Evolutionary conservation across 2,329 filamentous ascomycete species (phyloP), one percentile per base, ranked within the genome.

Genomic region (Beauveria asiatica): DNA sequence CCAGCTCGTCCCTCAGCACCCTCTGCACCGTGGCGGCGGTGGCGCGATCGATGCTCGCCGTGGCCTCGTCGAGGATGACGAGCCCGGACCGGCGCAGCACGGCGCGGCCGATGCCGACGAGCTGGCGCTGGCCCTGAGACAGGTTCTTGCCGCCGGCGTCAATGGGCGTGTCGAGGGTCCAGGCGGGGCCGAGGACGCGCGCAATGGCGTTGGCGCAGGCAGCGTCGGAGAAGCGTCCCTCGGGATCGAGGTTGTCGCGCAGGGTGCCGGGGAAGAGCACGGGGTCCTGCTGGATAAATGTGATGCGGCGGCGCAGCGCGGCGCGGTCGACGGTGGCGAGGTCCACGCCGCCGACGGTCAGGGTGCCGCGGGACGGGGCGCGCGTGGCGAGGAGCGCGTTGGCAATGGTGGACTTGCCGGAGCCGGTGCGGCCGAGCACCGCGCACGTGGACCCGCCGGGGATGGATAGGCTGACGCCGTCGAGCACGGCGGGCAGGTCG

Each of bases 361-460:
- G 78, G n/a, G 68, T 69, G 1, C 84, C 83, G 1, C 71, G 68
- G 2, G 70, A 70, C 0, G 83, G 81, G 1, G 78, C 75, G 46
- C 85, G 75, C 0, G 82, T 84, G 3, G 79, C 81, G 0, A 85
- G 76, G 1, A 87, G 75, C 2, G 81, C 80, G 33, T 86, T 78
- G 2, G 83, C 83, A 2, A 86, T 75, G 0, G 92, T 96, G 30
- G 88, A 92, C 74, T 97, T 97, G 17, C 92, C 92, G 0, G 89
- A 94, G 0, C 90, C 87, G 0, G 92, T 96, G 41, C 92, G 85
- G 1, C 92, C 92, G 1, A 93, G 86, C 6, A 96, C 83, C 0
- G 82, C 82, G 44, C 83, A 83, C 0, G 81, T 84, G 9, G 81
- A 76, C 1, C 82, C 81, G 3, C 81, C 81, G 0, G 89, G 88